These are phyloP conservation scores for Saccharomycopsis guyanensis DNA, from an alignment of 805 yeast species.

Conservation along the genomic window DNA sequence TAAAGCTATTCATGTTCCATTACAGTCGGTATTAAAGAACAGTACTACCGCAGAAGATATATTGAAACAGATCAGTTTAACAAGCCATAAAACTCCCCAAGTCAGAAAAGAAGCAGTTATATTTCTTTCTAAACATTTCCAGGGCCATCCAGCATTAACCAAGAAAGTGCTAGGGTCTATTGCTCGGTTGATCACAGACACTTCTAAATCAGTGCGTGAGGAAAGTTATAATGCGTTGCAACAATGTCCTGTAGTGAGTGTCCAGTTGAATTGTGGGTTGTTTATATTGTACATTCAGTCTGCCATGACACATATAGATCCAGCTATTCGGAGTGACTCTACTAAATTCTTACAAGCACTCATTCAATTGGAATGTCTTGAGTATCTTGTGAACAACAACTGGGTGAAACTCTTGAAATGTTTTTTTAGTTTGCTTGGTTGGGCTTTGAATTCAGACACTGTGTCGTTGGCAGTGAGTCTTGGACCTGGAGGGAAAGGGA, in stretches of 20 bases:
- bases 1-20: conserved; percentile 28
- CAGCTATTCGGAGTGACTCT: conserved; percentile 68
- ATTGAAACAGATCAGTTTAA: conserved; percentile 14
- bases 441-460: conserved; percentile 40
- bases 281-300: conserved; percentile 72
- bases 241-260: neutral
- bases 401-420: conserved; percentile 66
- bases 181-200: conserved; percentile 18
- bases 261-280: conserved; percentile 23
- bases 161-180: conserved; percentile 11
- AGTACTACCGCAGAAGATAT: conserved; percentile 14
- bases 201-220: conserved; percentile 10
- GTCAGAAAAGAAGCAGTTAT: conserved; percentile 19
- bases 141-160: conserved; percentile 16
- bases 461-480: conserved; percentile 28
- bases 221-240: conserved; percentile 11
- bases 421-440: conserved; percentile 63
- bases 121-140: conserved; percentile 9
- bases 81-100: conserved; percentile 18
- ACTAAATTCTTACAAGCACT: conserved; percentile 57
- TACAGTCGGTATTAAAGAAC: conserved; percentile 13
- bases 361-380: conserved; percentile 42
- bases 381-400: conserved; percentile 49
- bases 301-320: conserved; percentile 88
- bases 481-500: conserved; percentile 19